Conservation (phyloP, 176 grass and related monocot species). For the Microstegium vimineum region DNA sequence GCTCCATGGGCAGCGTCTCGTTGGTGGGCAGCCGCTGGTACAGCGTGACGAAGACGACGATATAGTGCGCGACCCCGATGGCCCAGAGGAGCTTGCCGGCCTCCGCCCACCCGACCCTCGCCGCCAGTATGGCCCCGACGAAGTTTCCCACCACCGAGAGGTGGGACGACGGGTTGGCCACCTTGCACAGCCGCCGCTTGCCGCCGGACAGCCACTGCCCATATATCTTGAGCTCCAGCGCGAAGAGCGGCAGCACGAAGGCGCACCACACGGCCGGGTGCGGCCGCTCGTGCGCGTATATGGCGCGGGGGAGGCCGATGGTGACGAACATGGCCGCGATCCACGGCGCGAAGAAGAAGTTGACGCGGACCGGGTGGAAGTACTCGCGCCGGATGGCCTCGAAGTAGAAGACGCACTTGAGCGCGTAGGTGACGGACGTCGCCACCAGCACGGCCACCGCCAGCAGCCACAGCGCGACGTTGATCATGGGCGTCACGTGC, state of each 20-base stretch:
- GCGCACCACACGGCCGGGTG: constrained; percentile 81
- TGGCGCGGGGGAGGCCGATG: constrained; percentile 61
- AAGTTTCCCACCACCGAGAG: constrained; percentile 98
- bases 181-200: constrained; percentile 92
- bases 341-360: constrained; percentile 96
- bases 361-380: constrained; percentile 94
- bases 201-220: constrained; percentile 93
- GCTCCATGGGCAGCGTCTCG: constrained; percentile 91
- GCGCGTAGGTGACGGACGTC: constrained; percentile 59
- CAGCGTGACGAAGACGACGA: constrained; percentile 90
- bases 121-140: constrained; percentile 88
- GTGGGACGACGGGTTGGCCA: constrained; percentile 94
- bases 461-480: constrained; percentile 70
- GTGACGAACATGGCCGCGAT: constrained; percentile 95
- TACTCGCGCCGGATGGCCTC: constrained; percentile 97
- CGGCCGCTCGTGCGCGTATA: constrained; percentile 32
- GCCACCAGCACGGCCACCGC: constrained; percentile 52
- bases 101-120: constrained; percentile 83
- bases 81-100: constrained; percentile 90
- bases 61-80: constrained; percentile 83
- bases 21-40: constrained; percentile 93
- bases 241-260: constrained; percentile 64
- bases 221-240: constrained; percentile 95
- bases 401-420: constrained; percentile 99
- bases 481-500: constrained; percentile 65